Evolutionary conservation across 73 alveolate species (phyloP).

Genomic region (Paramecium sexaurelia): DNA sequence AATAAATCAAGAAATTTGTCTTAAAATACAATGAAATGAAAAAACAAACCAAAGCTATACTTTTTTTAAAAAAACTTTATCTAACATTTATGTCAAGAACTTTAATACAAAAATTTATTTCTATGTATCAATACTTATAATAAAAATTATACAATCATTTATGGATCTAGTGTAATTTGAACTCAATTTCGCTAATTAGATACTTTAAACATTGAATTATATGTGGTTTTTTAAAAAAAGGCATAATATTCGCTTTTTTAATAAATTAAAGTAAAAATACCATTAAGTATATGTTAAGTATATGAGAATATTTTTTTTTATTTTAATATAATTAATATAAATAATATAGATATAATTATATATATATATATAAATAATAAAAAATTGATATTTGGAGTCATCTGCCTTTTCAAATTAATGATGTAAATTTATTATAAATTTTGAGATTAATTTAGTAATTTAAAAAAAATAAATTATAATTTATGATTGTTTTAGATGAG

Average conservation of each 20-base stretch:
- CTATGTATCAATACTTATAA: no score
- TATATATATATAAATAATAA: neutral
- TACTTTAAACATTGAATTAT: no score
- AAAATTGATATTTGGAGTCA: neutral
- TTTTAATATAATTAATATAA: neutral
- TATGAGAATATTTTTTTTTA: neutral
- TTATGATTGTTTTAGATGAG: no score
- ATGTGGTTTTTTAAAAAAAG: no score
- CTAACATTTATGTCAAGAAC: no score
- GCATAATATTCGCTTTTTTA: neutral
- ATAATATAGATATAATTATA: neutral
- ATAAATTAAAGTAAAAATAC: neutral
- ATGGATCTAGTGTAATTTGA: no score
- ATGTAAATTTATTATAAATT: neutral
- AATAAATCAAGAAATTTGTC: neutral
- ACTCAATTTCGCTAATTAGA: no score
- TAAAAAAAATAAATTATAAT: neutral
- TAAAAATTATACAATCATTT: no score
- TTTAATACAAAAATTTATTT: no score
- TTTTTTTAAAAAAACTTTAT: no score
- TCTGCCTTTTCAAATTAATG: neutral
- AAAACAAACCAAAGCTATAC: no score
- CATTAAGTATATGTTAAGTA: neutral
- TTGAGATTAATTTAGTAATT: neutral
- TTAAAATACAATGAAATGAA: no score